Evolutionary conservation across 805 yeast species (phyloP), one percentile per base, ranked within the genome.

Genomic region (Candida insectalens): DNA sequence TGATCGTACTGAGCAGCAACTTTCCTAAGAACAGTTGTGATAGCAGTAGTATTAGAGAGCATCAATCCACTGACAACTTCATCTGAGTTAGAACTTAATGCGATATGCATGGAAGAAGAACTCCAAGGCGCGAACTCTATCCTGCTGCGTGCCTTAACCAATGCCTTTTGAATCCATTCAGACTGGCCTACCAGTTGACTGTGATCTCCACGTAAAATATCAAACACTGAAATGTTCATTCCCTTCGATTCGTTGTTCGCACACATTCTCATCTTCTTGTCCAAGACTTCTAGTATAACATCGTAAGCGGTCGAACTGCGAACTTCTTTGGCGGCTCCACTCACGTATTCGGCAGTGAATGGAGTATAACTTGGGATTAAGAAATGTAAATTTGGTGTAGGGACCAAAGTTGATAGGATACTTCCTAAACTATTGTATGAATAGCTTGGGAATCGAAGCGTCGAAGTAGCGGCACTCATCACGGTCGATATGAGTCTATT

Each of bases 361-460:
- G 92, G 92, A 2, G 88, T 74, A 48, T 74, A 82, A 37, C 84
- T 70, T 7, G 92, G 79, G 30, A 69, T 66, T 10, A 82, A 49
- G 47, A 83, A 84, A 54, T 85, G 94, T 44, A 82, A 61, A 29
- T 80, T 80, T 1, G 95, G 95, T 0, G 85, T 78, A 2, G 96
- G 96, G 2, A 92, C 72, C 43, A 92, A 57, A 1, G 89, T 74
- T 1, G 96, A 77, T 32, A 85, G 57, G 13, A 92, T 74, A 32
- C 94, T 79, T 26, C 87, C 83, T 44, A 82, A 60, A 3, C 94
- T 84, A 50, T 81, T 83, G 64, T 83, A 88, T 71, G 87, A 79
- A 59, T 85, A 85, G 31, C 92, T 78, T 4, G 98, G 98, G 53
- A 82, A 89, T 44, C 98, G 66, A 29, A 92, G 59, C 0, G 97